Evolutionary conservation across 805 yeast genomes (phyloP).

Genomic region (Wickerhamomyces ciferrii): DNA sequence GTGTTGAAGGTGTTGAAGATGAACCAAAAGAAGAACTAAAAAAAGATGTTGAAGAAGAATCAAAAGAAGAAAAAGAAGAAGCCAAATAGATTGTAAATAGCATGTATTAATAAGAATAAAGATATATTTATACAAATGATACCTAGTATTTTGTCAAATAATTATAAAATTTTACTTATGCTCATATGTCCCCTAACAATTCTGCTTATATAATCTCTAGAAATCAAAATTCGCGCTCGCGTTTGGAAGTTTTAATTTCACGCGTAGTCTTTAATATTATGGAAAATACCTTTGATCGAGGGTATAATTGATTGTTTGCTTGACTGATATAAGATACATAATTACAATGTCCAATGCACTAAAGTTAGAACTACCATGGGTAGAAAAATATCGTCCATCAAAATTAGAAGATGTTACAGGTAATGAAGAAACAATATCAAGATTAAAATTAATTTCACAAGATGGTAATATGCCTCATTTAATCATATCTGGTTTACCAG

Average conservation of each 20-base stretch:
- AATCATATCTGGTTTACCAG: conserved; percentile 94
- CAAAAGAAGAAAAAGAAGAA: not conserved
- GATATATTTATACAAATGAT: too few relatives aligned
- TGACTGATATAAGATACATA: too few relatives aligned
- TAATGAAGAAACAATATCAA: conserved; percentile 81
- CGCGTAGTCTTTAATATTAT: too few relatives aligned
- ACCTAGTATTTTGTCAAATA: too few relatives aligned
- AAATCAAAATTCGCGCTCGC: too few relatives aligned
- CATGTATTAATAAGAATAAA: not conserved
- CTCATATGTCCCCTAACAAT: too few relatives aligned
- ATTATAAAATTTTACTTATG: too few relatives aligned
- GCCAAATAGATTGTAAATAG: not conserved
- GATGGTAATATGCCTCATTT: conserved; percentile 98
- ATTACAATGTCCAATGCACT: conserved; percentile 6
- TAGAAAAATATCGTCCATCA: conserved; percentile 92
- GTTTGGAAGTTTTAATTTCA: too few relatives aligned
- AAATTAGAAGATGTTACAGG: conserved; percentile 84
- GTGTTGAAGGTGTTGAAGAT: not conserved
- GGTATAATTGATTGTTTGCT: too few relatives aligned
- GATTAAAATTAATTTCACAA: conserved; percentile 75
- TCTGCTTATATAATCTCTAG: too few relatives aligned
- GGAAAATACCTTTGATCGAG: too few relatives aligned
- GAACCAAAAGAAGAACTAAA: not conserved
- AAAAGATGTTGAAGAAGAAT: not conserved
- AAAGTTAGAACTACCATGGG: conserved; percentile 39